These are phyloP conservation scores for Lentinula edodes DNA, from an alignment of 768 basidiomycete genomes.

Conservation along the genomic window DNA sequence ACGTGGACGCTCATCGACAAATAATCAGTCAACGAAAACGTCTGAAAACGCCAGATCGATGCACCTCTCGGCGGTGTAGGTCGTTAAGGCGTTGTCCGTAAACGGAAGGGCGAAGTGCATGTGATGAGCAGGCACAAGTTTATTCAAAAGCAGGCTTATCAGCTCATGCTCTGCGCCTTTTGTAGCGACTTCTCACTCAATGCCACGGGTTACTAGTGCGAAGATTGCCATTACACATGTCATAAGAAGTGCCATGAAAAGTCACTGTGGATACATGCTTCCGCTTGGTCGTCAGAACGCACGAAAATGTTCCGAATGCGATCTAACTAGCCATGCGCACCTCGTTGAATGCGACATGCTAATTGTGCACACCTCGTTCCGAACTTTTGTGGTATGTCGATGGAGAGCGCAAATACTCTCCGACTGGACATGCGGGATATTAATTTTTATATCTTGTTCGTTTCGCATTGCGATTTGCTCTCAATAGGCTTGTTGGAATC, in stretches of 20 bases:
- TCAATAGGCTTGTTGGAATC: too few species aligned
- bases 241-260: slow-evolving; percentile 99
- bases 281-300: slow-evolving; percentile 97
- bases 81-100: slow-evolving; percentile 95
- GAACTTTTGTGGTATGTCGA: slow-evolving; percentile 99
- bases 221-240: slow-evolving; percentile 97
- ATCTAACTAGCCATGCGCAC: too few species aligned
- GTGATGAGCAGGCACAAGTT: slow-evolving; percentile 99
- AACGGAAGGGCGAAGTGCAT: slow-evolving; percentile 96
- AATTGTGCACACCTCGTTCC: slow-evolving; percentile 98
- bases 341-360: too few species aligned
- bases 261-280: slow-evolving; percentile 96
- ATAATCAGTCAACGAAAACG: slow-evolving; percentile 88
- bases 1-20: slow-evolving; percentile 8
- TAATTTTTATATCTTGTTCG: too few species aligned
- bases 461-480: too few species aligned
- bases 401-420: slow-evolving; percentile 96
- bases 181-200: slow-evolving; percentile 98
- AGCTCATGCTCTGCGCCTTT: slow-evolving; percentile 96
- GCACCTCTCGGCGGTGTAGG: slow-evolving; percentile 82
- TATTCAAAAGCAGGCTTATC: slow-evolving; percentile 94
- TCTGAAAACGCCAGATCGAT: slow-evolving; percentile 92
- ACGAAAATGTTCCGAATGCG: slow-evolving; percentile 92
- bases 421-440: slow-evolving; percentile 89
- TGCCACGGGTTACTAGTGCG: slow-evolving; percentile 97